phyloP scores from a whole-genome alignment of 2,329 filamentous ascomycete genomes.

The Colletotrichum sp. region DNA sequence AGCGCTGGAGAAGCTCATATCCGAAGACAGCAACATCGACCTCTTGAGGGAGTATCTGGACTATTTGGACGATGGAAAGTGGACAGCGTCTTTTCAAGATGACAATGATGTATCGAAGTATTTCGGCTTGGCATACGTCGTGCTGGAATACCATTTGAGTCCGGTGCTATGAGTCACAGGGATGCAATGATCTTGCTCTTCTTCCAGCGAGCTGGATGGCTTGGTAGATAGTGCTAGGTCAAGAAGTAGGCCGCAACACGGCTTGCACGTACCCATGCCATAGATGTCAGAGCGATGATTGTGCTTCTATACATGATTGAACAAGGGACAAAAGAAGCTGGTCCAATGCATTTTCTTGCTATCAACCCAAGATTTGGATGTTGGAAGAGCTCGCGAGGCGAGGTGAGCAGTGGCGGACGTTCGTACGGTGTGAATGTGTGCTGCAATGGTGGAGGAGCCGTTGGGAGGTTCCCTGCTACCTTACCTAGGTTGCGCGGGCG shows the following conservation, averaged over 20 bases:
- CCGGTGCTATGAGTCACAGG: conserved; percentile 47
- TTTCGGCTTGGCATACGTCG: conserved; percentile 55
- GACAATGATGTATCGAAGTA: conserved; percentile 35
- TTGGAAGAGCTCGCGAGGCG: neutral
- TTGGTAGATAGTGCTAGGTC: neutral
- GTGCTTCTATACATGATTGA: neutral
- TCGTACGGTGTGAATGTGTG: neutral
- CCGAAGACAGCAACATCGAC: conserved; percentile 32
- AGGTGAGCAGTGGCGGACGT: neutral
- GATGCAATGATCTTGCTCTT: neutral
- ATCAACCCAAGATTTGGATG: neutral
- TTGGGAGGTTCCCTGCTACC: neutral
- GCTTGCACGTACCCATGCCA: neutral
- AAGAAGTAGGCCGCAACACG: neutral
- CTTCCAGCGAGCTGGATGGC: neutral
- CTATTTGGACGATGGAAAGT: conserved; percentile 49
- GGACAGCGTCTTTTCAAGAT: conserved; percentile 38
- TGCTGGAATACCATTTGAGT: conserved; percentile 58
- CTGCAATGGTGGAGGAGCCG: neutral
- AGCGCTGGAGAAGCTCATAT: conserved; percentile 48
- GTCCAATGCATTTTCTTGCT: neutral
- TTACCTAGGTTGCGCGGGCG: neutral
- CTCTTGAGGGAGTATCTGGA: conserved; percentile 55
- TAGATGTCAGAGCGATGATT: neutral
- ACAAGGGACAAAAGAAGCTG: neutral